Conservation (phyloP, 2,329 filamentous ascomycete genomes). For the Ceratocystis smalleyi region DNA sequence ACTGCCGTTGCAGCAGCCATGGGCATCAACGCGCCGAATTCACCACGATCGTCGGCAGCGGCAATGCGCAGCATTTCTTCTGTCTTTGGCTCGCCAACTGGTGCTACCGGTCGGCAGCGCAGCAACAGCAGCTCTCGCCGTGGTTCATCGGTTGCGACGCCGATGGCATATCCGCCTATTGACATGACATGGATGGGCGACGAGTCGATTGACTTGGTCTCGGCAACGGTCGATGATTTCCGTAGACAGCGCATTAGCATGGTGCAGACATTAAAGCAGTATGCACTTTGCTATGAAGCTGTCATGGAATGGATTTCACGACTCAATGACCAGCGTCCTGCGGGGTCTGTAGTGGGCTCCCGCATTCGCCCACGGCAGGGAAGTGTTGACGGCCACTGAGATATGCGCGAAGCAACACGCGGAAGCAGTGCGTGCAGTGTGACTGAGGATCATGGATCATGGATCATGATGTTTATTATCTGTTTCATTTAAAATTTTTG, state of each 20-base stretch:
- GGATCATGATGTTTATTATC: neutral
- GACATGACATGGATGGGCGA: slow-evolving; percentile 53
- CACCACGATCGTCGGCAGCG: slow-evolving; percentile 3
- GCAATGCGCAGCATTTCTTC: slow-evolving; percentile 4
- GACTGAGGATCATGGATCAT: neutral
- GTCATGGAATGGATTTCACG: slow-evolving; percentile 68
- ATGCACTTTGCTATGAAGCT: slow-evolving; percentile 91
- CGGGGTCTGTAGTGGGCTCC: slow-evolving; percentile 7
- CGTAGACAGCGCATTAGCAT: slow-evolving; percentile 78
- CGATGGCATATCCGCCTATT: slow-evolving; percentile 18
- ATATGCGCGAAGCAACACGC: neutral
- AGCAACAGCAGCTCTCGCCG: slow-evolving; percentile 16
- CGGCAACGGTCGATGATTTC: slow-evolving; percentile 82
- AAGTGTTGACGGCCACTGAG: slow-evolving; percentile 8
- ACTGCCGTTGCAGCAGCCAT: slow-evolving; percentile 15
- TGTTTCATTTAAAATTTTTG: neutral
- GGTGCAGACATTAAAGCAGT: slow-evolving; percentile 89
- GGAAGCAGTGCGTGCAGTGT: neutral
- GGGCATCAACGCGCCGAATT: slow-evolving; percentile 3
- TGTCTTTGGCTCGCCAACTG: neutral
- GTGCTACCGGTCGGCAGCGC: slow-evolving; percentile 3
- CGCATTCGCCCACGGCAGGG: slow-evolving; percentile 8
- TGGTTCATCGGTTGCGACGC: slow-evolving; percentile 8
- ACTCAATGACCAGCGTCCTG: slow-evolving; percentile 26
- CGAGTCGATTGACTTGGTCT: slow-evolving; percentile 61